phyloP scores from a whole-genome alignment of 177 flowering plant genomes.

The Tripterygium wilfordii region DNA sequence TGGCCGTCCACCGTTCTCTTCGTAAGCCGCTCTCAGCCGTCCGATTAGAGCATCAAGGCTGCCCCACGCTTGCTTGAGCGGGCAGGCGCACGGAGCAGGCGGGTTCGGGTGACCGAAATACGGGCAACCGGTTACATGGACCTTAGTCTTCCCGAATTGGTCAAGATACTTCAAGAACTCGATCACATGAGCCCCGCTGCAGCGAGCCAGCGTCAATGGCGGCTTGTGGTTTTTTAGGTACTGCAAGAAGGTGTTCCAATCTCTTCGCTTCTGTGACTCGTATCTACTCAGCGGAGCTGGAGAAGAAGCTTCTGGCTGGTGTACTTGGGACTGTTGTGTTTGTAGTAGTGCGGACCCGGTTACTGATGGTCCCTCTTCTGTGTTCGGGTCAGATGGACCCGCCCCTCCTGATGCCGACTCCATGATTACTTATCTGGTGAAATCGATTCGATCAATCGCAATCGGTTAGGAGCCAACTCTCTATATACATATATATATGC shows the following conservation, averaged over 20 bases:
- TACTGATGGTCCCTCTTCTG: constrained; percentile 8
- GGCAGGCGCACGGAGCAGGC: constrained; percentile 64
- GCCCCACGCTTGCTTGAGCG: constrained; percentile 64
- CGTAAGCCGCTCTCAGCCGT: constrained; percentile 56
- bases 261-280: too few species aligned
- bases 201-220: constrained; percentile 44
- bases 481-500: background rate
- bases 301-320: constrained; percentile 3
- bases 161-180: constrained; percentile 59
- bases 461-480: constrained; percentile 1
- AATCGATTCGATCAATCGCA: too few species aligned
- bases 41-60: constrained; percentile 66
- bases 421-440: too few species aligned
- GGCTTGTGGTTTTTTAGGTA: constrained; percentile 68
- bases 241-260: constrained; percentile 69
- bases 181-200: constrained; percentile 68
- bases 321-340: too few species aligned
- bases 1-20: constrained; percentile 61
- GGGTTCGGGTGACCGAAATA: constrained; percentile 66
- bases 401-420: constrained; percentile 23
- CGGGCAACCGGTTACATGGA: constrained; percentile 44
- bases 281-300: constrained; percentile 48
- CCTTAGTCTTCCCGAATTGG: too few species aligned
- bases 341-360: too few species aligned
- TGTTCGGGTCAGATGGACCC: constrained; percentile 11